Evolutionary conservation across 768 basidiomycete genomes (phyloP), one percentile per base, ranked within the genome.

Genomic region (Trametes elegans): DNA sequence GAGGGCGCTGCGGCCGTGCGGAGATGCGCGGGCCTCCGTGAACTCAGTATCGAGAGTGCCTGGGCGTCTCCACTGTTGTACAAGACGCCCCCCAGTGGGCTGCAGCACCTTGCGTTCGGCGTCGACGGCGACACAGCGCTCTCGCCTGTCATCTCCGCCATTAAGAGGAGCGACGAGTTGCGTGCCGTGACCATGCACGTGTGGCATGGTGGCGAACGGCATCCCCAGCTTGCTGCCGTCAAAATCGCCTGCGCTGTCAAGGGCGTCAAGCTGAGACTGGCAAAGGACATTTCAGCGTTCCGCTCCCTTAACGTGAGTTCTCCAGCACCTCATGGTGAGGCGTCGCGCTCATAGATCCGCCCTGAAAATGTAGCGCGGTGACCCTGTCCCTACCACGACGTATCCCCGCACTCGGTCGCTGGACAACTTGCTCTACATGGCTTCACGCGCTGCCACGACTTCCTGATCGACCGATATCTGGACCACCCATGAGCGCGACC

Each of bases 221-320:
- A 87, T 51, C 70, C 76, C 34, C 74, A 79, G 58, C 73, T 86
- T 29, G 62, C 79, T 21, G 72, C 74, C 34, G 70, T 90, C 56
- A 82, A 78, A 70, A 82, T 85, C 61, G 79, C 78, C 4, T 90
- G 88, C 67, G 84, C 83, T 14, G 75, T 76, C 62, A 74, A 76
- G 56, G 86, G 86, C 42, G 73, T 88, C 40, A 77, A 78, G 26
- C 66, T 88, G 60, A 68, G 70, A 49, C 68, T 82, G 31, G 79
- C 79, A 26, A 68, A 67, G 42, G 79, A 85, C 62, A 71, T 87
- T 36, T 68, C 72, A 55, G 67, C 67, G 52, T 84, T 85, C 68
- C 80, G 87, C 45, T 63, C 72, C 39, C 65, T 79, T 62, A 66
- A 74, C 53, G 82, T 85, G 64, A 65, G 82, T 74, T 21, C 21